Percentiles rank a stretch among this genome's conserved stretches.
Evolutionary conservation across 2,329 filamentous ascomycete genomes (phyloP).

Genomic region (Penicillium sp.): DNA sequence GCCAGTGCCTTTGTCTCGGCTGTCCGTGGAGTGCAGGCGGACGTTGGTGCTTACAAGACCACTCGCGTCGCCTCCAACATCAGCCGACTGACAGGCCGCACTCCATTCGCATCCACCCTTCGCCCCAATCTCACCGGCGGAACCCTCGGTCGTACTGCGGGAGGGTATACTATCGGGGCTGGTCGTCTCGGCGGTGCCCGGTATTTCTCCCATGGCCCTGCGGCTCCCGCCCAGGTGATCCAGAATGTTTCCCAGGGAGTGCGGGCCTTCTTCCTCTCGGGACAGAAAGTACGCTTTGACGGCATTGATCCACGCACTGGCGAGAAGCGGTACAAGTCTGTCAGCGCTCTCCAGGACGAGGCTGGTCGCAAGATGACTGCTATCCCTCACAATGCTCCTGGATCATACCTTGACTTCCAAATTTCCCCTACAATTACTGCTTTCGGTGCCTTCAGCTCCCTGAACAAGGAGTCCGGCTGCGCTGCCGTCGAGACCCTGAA

Average conservation of each 20-base stretch:
- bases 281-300: constrained; percentile 81
- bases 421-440: constrained; percentile 87
- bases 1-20: constrained; percentile 49
- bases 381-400: constrained; percentile 52
- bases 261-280: constrained; percentile 85
- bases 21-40: constrained; percentile 42
- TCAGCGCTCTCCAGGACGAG: constrained; percentile 71
- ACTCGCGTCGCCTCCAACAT: constrained; percentile 55
- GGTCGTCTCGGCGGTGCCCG: constrained; percentile 66
- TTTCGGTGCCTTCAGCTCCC: constrained; percentile 60
- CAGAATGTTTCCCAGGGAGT: constrained; percentile 93
- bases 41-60: constrained; percentile 51
- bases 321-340: constrained; percentile 70
- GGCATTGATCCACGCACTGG: constrained; percentile 64
- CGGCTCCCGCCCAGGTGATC: constrained; percentile 80
- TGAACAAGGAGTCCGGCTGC: constrained; percentile 27
- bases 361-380: constrained; percentile 62
- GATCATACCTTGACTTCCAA: constrained; percentile 82
- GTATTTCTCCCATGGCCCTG: constrained; percentile 85
- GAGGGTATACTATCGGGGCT: constrained; percentile 75
- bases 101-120: constrained; percentile 82
- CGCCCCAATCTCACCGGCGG: constrained; percentile 90
- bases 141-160: constrained; percentile 73
- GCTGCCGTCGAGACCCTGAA: constrained; percentile 58
- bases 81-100: constrained; percentile 62